A percentile compares a stretch with the other conserved stretches of the same genome.
These are phyloP conservation scores for Raphanus raphanistrum DNA, from an alignment of 345 rosid genomes.

Conservation along the genomic window DNA sequence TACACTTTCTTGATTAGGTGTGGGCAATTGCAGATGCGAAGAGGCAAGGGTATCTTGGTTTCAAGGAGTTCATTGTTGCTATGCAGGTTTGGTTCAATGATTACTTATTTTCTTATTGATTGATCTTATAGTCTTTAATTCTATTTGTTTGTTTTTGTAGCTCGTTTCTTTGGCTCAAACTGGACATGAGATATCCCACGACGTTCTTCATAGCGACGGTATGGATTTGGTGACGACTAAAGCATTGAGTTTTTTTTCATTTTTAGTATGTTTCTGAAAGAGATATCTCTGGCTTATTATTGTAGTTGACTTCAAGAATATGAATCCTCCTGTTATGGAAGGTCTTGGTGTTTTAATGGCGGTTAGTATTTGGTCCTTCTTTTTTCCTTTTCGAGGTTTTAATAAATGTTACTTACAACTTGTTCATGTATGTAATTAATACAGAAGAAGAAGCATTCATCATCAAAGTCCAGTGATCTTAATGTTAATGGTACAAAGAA, in stretches of 20 bases:
- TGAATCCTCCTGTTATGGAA: constrained; percentile 74
- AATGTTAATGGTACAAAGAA: constrained; percentile 55
- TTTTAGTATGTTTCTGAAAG: background rate
- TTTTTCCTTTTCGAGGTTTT: background rate
- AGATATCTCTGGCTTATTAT: background rate
- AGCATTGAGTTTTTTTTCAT: background rate
- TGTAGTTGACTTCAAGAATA: constrained; percentile 62
- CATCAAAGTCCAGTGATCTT: constrained; percentile 48
- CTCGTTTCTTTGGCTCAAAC: constrained; percentile 76
- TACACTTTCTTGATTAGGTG: constrained; percentile 41
- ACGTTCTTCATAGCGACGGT: constrained; percentile 53
- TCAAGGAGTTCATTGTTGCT: constrained; percentile 65
- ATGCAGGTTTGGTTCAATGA: constrained; percentile 52
- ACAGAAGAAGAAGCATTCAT: constrained; percentile 61
- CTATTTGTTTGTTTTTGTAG: constrained; percentile 43
- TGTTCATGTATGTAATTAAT: background rate
- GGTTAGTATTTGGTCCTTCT: constrained; percentile 42
- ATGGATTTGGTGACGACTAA: background rate
- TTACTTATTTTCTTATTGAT: background rate
- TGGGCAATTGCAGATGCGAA: constrained; percentile 96
- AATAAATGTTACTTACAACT: background rate
- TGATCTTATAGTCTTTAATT: constrained; percentile 24
- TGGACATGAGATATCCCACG: constrained; percentile 58
- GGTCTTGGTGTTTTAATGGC: constrained; percentile 59
- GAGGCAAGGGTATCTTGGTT: constrained; percentile 82